A percentile compares a stretch with the other conserved stretches of the same genome.
These are phyloP conservation scores for Lepidium didymum DNA, from an alignment of 345 rosid species.

Conservation along the genomic window DNA sequence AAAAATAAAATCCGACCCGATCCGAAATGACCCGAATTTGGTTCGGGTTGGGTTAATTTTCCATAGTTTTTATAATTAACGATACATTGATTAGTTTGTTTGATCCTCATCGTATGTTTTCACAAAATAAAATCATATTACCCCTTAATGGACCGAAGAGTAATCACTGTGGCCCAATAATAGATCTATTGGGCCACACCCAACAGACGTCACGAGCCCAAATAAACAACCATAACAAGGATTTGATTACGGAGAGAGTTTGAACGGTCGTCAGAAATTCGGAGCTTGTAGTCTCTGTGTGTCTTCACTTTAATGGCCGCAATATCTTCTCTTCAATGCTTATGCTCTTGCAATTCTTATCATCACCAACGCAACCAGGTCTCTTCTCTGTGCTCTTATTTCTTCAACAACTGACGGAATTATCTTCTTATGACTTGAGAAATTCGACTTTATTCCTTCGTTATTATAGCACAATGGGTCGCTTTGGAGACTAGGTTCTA, in stretches of 20 bases:
- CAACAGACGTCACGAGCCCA: not conserved
- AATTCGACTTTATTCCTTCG: not conserved
- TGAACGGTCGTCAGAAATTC: slow-evolving; percentile 31
- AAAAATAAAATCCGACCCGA: no score
- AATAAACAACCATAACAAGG: not conserved
- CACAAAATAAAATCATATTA: no score
- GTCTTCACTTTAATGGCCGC: slow-evolving; percentile 27
- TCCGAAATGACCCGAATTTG: no score
- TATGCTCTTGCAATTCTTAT: slow-evolving; percentile 9
- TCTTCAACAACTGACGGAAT: no score
- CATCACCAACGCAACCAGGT: slow-evolving; percentile 14
- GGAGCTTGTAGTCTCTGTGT: not conserved
- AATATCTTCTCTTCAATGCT: slow-evolving; percentile 22
- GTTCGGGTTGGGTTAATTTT: no score
- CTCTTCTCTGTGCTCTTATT: not conserved
- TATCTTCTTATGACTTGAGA: no score
- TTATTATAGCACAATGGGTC: slow-evolving; percentile 21
- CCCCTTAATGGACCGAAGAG: no score
- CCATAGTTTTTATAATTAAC: no score
- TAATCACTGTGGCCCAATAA: not conserved
- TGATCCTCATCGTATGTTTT: no score
- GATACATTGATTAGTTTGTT: no score
- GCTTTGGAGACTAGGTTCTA: slow-evolving; percentile 23
- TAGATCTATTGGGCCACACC: not conserved
- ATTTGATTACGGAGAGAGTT: slow-evolving; percentile 23